These are phyloP conservation scores for Cornus suecica DNA, from an alignment of 148 eudicot genomes.

Conservation along the genomic window DNA sequence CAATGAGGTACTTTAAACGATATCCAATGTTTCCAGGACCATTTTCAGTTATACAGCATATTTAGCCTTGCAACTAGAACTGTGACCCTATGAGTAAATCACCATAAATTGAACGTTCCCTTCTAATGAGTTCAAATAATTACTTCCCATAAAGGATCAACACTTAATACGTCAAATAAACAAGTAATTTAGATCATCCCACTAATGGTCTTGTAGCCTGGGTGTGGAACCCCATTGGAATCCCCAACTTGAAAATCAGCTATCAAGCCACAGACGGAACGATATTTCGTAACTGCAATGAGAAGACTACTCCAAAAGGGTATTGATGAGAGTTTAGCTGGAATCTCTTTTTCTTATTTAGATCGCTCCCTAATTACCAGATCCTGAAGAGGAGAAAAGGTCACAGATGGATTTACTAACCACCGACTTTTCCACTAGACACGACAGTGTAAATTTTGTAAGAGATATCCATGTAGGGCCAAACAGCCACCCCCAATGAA, in stretches of 20 bases:
- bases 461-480: too few species aligned
- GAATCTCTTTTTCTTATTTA: too few species aligned
- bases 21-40: background rate
- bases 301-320: background rate
- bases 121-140: too few species aligned
- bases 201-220: background rate
- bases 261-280: background rate
- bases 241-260: background rate
- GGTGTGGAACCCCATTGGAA: background rate
- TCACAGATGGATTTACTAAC: background rate
- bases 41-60: background rate
- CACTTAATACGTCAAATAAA: too few species aligned
- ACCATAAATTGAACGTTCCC: background rate
- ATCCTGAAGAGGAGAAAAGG: too few species aligned
- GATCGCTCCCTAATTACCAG: too few species aligned
- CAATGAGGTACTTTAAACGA: background rate
- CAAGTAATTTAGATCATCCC: background rate
- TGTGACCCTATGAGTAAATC: background rate
- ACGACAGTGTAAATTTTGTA: background rate
- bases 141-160: background rate
- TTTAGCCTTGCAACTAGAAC: background rate
- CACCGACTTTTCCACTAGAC: background rate
- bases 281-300: background rate
- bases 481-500: too few species aligned
- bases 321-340: background rate